Evolutionary conservation across 2,329 filamentous ascomycete species (phyloP).

Genomic region (Blastomyces percursus): DNA sequence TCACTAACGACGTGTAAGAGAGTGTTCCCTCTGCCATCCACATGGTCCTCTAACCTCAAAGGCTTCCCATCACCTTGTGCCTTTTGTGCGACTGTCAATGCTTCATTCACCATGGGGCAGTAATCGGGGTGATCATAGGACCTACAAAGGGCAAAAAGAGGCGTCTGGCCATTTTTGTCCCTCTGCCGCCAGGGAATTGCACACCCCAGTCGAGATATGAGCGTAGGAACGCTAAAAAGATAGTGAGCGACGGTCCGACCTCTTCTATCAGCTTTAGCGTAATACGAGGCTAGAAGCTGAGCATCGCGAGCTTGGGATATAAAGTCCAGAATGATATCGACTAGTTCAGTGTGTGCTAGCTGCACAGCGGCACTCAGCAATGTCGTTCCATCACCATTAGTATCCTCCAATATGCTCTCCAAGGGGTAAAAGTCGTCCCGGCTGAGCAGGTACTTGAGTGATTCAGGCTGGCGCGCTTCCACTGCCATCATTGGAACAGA

Average conservation of each 20-base stretch:
- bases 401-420: conserved; percentile 63
- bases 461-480: conserved; percentile 57
- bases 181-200: conserved; percentile 79
- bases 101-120: conserved; percentile 72
- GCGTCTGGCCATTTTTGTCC: conserved; percentile 97
- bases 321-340: conserved; percentile 63
- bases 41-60: conserved; percentile 85
- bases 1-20: conserved; percentile 93
- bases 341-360: conserved; percentile 61
- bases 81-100: conserved; percentile 59
- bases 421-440: conserved; percentile 65
- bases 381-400: conserved; percentile 81
- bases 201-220: conserved; percentile 66
- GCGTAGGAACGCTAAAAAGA: conserved; percentile 74
- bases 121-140: conserved; percentile 92
- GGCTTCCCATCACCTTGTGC: conserved; percentile 66
- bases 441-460: conserved; percentile 68
- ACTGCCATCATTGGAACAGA: conserved; percentile 83
- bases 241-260: conserved; percentile 92
- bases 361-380: conserved; percentile 85
- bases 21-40: conserved; percentile 88
- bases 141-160: conserved; percentile 83
- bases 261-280: conserved; percentile 66
- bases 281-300: conserved; percentile 52
- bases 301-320: conserved; percentile 49